These are phyloP conservation scores for Pezicula carpinea DNA, from an alignment of 2,329 filamentous ascomycete genomes.

Conservation along the genomic window DNA sequence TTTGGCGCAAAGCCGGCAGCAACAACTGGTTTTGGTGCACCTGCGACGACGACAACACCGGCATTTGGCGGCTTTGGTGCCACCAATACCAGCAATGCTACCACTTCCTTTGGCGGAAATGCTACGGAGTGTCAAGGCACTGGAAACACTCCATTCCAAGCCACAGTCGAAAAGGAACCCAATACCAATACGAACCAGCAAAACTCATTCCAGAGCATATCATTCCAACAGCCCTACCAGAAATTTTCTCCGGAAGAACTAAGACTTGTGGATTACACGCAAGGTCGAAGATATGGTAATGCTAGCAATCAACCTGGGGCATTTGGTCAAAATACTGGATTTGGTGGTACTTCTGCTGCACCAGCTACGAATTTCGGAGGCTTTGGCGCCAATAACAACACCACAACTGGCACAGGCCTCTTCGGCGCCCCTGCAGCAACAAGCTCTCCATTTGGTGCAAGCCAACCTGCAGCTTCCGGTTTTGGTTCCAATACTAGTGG, in stretches of 20 bases:
- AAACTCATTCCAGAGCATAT: conserved; percentile 73
- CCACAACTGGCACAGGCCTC: conserved; percentile 24
- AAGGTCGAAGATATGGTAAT: conserved; percentile 81
- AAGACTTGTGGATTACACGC: conserved; percentile 79
- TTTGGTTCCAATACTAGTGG: conserved; percentile 40
- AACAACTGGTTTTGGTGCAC: conserved; percentile 16
- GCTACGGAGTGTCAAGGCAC: conserved; percentile 64
- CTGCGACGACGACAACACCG: conserved; percentile 13
- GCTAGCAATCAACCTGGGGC: conserved; percentile 73
- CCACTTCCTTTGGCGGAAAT: conserved; percentile 28
- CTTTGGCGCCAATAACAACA: conserved; percentile 26
- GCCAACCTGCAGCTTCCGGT: conserved; percentile 35
- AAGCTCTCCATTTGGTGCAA: conserved; percentile 40
- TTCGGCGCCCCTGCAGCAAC: conserved; percentile 36
- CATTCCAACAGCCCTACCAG: conserved; percentile 74
- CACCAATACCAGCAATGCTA: conserved; percentile 14
- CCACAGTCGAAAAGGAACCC: conserved; percentile 69
- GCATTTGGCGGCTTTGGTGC: conserved; percentile 22
- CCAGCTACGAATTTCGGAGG: conserved; percentile 34
- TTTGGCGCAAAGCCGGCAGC: conserved; percentile 13
- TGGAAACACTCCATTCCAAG: conserved; percentile 61
- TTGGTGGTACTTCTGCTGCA: conserved; percentile 32
- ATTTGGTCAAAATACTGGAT: conserved; percentile 61
- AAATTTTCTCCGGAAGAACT: conserved; percentile 90
- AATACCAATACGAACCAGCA: conserved; percentile 45